phyloP scores from a whole-genome alignment of 345 rosid genomes.

The Cochlearia excelsa region DNA sequence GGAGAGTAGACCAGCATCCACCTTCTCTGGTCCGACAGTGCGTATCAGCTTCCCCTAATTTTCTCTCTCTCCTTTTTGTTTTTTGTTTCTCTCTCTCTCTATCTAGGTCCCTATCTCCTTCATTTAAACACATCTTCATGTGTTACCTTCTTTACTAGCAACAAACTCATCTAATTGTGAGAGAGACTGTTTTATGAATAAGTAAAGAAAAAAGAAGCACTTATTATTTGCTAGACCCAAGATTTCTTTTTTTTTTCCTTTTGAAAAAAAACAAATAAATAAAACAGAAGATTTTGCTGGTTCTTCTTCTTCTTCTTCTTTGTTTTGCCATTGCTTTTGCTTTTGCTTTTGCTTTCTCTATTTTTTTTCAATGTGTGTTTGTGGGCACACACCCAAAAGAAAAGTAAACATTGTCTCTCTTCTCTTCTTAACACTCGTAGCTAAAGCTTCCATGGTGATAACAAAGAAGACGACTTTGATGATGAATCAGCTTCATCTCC shows the following conservation, averaged over 20 bases:
- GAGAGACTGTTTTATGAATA: slow-evolving; percentile 21
- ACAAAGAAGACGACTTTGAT: slow-evolving; percentile 1
- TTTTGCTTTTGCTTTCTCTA: slow-evolving; percentile 37
- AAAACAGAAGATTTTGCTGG: slow-evolving; percentile 5
- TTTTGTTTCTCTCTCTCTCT: not conserved
- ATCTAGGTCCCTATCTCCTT: not conserved
- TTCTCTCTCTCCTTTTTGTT: slow-evolving; percentile 5
- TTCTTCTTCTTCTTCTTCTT: slow-evolving; percentile 4
- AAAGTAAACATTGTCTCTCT: slow-evolving; percentile 28
- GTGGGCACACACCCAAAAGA: slow-evolving; percentile 23
- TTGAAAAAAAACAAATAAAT: not conserved
- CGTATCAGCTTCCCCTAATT: slow-evolving; percentile 38
- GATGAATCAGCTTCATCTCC: slow-evolving; percentile 26
- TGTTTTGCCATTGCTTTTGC: slow-evolving; percentile 35
- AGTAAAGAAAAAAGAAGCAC: not conserved
- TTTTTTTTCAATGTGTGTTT: slow-evolving; percentile 33
- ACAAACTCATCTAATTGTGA: slow-evolving; percentile 22
- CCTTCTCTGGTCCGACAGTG: slow-evolving; percentile 32
- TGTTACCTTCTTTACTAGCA: slow-evolving; percentile 1
- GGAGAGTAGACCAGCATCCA: slow-evolving; percentile 32
- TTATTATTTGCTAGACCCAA: slow-evolving; percentile 27
- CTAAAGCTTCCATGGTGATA: slow-evolving; percentile 15
- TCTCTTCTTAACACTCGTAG: not conserved
- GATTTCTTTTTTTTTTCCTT: not conserved
- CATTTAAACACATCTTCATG: slow-evolving; percentile 28